Percentiles rank a stretch among this genome's conserved stretches.
These are phyloP conservation scores for Geosmithia flava DNA, from an alignment of 2,329 filamentous ascomycete species.

Conservation along the genomic window DNA sequence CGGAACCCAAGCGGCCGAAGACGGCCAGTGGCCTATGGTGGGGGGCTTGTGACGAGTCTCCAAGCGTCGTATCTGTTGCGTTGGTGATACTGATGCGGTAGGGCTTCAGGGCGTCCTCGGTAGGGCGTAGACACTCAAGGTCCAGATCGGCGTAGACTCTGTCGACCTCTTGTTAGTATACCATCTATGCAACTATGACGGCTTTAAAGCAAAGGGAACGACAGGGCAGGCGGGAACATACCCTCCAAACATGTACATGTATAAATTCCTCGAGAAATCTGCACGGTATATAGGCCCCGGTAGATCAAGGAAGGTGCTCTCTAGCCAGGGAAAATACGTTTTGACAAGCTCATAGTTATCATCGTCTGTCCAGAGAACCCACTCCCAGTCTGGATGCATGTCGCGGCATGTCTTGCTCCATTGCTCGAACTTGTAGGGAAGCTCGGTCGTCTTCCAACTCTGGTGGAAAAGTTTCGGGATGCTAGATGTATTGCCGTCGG, in stretches of 20 bases:
- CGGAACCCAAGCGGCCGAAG: conserved; percentile 18
- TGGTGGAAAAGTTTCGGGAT: conserved; percentile 25
- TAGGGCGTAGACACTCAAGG: conserved; percentile 15
- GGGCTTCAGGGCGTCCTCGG: conserved; percentile 9
- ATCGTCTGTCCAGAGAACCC: conserved; percentile 22
- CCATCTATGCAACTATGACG: no score
- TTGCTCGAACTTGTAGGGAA: conserved; percentile 13
- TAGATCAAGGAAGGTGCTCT: conserved; percentile 13
- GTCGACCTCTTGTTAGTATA: no score
- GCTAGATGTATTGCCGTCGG: conserved; percentile 1
- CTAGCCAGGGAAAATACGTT: conserved; percentile 17
- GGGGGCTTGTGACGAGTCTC: not conserved
- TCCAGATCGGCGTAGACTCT: conserved; percentile 9
- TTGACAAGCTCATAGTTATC: conserved; percentile 19
- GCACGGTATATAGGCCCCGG: conserved; percentile 18
- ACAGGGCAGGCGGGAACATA: conserved; percentile 7
- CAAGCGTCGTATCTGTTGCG: no score
- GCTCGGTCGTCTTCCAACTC: conserved; percentile 11
- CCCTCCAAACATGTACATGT: conserved; percentile 23
- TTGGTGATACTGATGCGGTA: conserved; percentile 7
- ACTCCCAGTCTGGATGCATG: conserved; percentile 18
- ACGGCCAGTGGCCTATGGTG: conserved; percentile 9
- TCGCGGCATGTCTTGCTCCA: conserved; percentile 18
- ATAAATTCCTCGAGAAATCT: conserved; percentile 17
- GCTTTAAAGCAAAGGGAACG: no score